phyloP scores from a whole-genome alignment of 2,329 filamentous ascomycete genomes.

The Paecilomyces sp. region DNA sequence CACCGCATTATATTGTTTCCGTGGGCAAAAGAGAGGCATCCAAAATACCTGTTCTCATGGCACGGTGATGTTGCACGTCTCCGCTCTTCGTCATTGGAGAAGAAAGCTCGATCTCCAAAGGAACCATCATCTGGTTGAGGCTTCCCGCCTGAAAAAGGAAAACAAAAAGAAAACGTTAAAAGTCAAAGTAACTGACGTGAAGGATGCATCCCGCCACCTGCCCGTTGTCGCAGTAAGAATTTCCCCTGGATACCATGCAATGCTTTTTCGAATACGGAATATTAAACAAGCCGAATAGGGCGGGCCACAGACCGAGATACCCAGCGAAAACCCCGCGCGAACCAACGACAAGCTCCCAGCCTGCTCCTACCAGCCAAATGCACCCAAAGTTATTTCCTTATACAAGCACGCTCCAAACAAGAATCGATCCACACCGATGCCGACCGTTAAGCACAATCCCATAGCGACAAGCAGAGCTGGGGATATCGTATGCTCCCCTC shows the following conservation, averaged over 20 bases:
- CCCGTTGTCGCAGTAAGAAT: not conserved
- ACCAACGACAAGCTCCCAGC: conserved; percentile 35
- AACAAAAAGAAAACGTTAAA: not conserved
- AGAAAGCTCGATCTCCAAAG: not conserved
- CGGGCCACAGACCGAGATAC: conserved; percentile 1
- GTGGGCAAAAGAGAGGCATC: conserved; percentile 14
- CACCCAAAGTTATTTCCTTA: conserved; percentile 37
- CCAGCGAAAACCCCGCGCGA: conserved; percentile 22
- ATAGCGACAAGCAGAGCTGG: conserved; percentile 27
- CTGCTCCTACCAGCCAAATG: conserved; percentile 37
- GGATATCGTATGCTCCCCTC: not conserved
- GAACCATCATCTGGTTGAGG: not conserved
- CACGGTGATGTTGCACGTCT: conserved; percentile 12
- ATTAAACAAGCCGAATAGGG: not conserved
- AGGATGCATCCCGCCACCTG: not conserved
- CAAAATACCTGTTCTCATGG: conserved; percentile 4
- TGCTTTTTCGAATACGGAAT: not conserved
- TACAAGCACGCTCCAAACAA: conserved; percentile 36
- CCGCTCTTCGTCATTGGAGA: conserved; percentile 7
- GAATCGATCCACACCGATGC: conserved; percentile 31
- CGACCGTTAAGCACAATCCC: conserved; percentile 28
- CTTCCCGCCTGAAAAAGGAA: not conserved
- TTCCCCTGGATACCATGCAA: not conserved
- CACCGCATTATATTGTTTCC: conserved; percentile 25
- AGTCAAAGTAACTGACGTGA: not conserved